Evolutionary conservation across 805 yeast species (phyloP), one percentile per base, ranked within the genome.

Genomic region (Wickerhamiella azymoides): DNA sequence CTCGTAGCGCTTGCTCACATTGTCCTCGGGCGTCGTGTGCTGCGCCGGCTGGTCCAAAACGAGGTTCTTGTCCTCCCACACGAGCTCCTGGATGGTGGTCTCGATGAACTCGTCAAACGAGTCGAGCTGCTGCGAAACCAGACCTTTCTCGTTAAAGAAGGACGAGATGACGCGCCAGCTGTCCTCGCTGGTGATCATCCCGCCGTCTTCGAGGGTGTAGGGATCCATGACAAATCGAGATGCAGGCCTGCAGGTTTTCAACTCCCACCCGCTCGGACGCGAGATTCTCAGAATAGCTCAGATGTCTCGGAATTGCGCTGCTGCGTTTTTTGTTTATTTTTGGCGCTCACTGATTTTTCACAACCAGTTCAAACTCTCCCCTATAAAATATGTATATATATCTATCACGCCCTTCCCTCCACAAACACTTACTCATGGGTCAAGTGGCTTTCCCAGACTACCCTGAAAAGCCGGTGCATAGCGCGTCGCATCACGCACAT

Each of bases 141-240:
- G 73, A 50, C 98, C 98, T 62, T 88, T 89, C 60, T 88, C 93
- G 66, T 82, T 85, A 72, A 92, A 92, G 65, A 92, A 92, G 14
- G 97, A 77, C 25, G 96, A 82, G 54, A 92, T 92, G 51, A 92
- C 97, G 27, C 94, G 80, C 99, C 99, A 92, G 67, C 98, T 92
- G 71, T 92, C 98, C 69, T 92, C 98, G 25, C 96, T 84, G 27
- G 97, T 86, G 67, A 92, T 84, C 59, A 80, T 75, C 50, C 73
- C 74, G 44, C 66, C 71, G 51, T 75, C 84, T 55, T 80, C 88
- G 61, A 78, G 79, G 47, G 74, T 77, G 63, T 84, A 57, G 36
- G 57, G 58, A 30, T 46, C 49, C 45, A 41, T 41, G 44, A 41
- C 48, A 53, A 19, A 17, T 35, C 24, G 33, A 11, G 11, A 11